Conservation (phyloP, 179 eudicot species). For the Nepenthes alata region DNA sequence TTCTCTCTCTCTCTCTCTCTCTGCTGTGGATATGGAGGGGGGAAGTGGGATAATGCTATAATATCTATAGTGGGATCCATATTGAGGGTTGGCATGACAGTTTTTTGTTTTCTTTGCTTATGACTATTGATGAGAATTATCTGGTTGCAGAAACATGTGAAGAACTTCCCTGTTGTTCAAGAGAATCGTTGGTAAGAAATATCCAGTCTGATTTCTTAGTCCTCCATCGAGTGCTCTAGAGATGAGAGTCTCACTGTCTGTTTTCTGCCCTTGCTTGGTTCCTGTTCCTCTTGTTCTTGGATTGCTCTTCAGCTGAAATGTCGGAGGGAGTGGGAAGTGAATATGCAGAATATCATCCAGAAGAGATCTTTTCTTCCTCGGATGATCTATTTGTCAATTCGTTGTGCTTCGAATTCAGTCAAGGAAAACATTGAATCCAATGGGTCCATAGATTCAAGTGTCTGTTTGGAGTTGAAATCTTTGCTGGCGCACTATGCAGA, state of each 20-base stretch:
- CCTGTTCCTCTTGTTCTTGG: constrained; percentile 8
- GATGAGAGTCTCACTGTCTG: background rate
- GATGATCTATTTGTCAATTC: constrained; percentile 63
- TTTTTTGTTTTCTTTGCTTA: background rate
- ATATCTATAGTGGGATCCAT: too few species aligned
- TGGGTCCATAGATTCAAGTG: constrained; percentile 42
- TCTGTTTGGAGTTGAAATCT: constrained; percentile 46
- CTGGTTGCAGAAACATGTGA: constrained; percentile 65
- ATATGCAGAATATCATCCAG: constrained; percentile 30
- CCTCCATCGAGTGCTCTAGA: too few species aligned
- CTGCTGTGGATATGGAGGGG: too few species aligned
- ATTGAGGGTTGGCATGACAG: too few species aligned
- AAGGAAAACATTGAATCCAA: constrained; percentile 49
- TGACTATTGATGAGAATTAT: background rate
- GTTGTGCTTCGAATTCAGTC: constrained; percentile 54
- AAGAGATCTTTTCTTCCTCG: constrained; percentile 79
- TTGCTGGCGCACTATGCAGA: constrained; percentile 59
- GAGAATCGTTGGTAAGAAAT: constrained; percentile 38
- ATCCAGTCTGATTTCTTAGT: background rate
- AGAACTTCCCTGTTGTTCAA: constrained; percentile 43
- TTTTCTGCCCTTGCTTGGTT: background rate
- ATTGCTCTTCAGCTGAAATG: constrained; percentile 26
- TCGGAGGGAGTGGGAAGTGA: constrained; percentile 40
- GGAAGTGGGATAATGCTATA: too few species aligned
- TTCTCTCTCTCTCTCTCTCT: background rate